Base-by-base conservation (phyloP, 805 yeast species). In the Dipodascus geniculatus region DNA sequence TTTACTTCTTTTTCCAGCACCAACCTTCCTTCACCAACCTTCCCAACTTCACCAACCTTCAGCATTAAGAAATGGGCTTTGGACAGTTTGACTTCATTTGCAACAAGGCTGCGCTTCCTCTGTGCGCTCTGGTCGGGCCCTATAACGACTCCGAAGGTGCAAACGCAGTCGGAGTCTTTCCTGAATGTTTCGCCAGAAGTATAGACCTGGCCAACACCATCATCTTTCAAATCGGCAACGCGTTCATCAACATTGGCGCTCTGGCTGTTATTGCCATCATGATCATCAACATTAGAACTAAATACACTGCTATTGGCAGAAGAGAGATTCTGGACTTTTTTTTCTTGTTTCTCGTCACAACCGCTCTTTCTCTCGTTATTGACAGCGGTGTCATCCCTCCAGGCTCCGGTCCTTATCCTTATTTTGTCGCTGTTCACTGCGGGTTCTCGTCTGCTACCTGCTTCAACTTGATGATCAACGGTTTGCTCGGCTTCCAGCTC, bases 351-450 rank as follows among this genome's bases (percentile, higher is more conserved):
- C 71, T 83, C 31, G 72, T 78, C 1, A 74, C 85, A 58, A 75
- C 80, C 3, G 75, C 85, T 16, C 70, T 83, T 56, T 76, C 90
- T 1, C 72, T 91, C 50, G 77, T 91, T 22, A 95, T 88, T 2
- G 96, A 91, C 63, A 82, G 95, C 58, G 98, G 98, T 19, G 96
- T 91, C 1, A 77, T 86, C 11, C 96, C 98, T 1, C 93, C 96
- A 1, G 85, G 90, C 1, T 79, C 93, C 1, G 63, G 64, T 1
- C 73, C 87, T 2, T 91, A 81, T 64, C 85, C 87, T 1, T 89
- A 85, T 66, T 85, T 90, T 65, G 96, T 87, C 2, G 81, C 93
- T 14, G 73, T 83, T 3, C 97, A 91, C 66, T 65, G 83, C 22
- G 96, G 91, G 0, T 62, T 87, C 19, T 76, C 85, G 0, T 81